phyloP scores from a whole-genome alignment of 805 yeast species.

The Hanseniaspora taiwanica region DNA sequence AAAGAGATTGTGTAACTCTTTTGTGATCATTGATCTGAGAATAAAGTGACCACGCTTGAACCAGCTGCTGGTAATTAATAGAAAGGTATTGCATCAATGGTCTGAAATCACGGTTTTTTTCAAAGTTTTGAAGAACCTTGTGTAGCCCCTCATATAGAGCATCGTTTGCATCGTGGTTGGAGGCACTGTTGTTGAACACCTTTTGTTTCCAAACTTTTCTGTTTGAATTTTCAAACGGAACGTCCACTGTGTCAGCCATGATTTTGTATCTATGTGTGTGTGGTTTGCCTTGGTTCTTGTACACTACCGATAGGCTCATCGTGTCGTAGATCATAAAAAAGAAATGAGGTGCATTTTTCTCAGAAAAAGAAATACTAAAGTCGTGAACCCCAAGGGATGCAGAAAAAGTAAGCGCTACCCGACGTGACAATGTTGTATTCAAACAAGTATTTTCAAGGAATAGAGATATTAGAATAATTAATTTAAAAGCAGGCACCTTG shows the following conservation, averaged over 20 bases:
- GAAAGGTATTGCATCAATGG: constrained; percentile 21
- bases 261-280: background rate
- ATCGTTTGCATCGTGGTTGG: constrained; percentile 16
- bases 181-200: background rate
- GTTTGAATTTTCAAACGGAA: constrained; percentile 5
- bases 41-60: constrained; percentile 36
- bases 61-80: constrained; percentile 24
- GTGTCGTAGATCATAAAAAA: no score
- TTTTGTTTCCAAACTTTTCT: constrained; percentile 5
- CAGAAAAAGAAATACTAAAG: no score
- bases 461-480: no score
- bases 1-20: constrained; percentile 32
- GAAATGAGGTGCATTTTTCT: no score
- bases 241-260: constrained; percentile 1
- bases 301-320: background rate
- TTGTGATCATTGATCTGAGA: constrained; percentile 38
- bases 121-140: constrained; percentile 11
- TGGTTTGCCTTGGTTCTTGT: background rate
- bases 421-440: no score
- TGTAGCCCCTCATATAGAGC: constrained; percentile 18
- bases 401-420: no score
- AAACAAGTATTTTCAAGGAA: no score
- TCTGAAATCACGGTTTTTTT: constrained; percentile 12
- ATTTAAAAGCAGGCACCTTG: no score
- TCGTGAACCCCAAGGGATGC: no score